phyloP scores from a whole-genome alignment of 2,329 filamentous ascomycete genomes.

The Curvularia sp. region DNA sequence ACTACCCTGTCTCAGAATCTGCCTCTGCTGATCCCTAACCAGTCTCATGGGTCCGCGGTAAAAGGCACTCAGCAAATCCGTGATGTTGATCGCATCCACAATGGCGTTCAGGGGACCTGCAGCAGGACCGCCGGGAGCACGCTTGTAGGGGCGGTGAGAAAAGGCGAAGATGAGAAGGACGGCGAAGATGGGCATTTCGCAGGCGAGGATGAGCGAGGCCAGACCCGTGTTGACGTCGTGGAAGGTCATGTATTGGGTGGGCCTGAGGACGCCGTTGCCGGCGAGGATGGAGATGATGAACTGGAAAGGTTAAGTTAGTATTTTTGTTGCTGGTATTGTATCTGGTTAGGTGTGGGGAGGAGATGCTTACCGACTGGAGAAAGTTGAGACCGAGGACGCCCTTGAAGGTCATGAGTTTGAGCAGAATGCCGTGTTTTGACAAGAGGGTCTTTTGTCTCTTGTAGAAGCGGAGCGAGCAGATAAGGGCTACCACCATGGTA shows the following conservation, averaged over 20 bases:
- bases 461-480: constrained; percentile 37
- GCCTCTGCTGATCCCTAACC: constrained; percentile 37
- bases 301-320: constrained; percentile 7
- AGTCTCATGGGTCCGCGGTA: constrained; percentile 42
- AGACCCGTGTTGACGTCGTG: constrained; percentile 39
- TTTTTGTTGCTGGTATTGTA: neutral
- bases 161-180: constrained; percentile 38
- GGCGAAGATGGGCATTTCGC: constrained; percentile 46
- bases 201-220: constrained; percentile 37
- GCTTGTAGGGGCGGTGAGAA: constrained; percentile 31
- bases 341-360: neutral
- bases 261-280: constrained; percentile 29
- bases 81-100: constrained; percentile 38
- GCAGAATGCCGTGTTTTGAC: constrained; percentile 32
- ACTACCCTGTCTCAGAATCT: constrained; percentile 31
- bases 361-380: constrained; percentile 37
- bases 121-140: constrained; percentile 18
- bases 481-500: constrained; percentile 30
- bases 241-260: constrained; percentile 39
- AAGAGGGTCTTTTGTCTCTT: constrained; percentile 30
- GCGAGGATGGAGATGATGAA: constrained; percentile 43
- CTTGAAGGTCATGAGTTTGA: constrained; percentile 44
- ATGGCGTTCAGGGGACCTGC: constrained; percentile 32
- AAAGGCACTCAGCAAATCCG: constrained; percentile 38
- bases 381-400: constrained; percentile 42